Base-by-base conservation (phyloP, 2,329 filamentous ascomycete species). In the Monilinia fructigena region DNA sequence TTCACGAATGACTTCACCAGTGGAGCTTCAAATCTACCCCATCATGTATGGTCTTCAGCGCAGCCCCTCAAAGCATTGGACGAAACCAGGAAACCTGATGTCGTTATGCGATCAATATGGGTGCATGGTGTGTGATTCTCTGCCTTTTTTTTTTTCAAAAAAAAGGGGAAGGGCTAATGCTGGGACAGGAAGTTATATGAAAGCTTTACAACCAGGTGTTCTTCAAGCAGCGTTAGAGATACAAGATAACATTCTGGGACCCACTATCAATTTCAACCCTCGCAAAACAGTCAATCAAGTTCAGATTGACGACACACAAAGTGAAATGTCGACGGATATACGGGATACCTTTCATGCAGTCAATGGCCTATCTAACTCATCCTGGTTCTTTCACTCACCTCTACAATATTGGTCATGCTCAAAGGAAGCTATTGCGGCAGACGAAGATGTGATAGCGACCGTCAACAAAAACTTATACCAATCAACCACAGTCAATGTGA, bases 41-140 rank as follows among this genome's bases (percentile, higher is more conserved):
- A 89, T 74, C 89, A 93, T 83, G 90, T 91, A 71, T 94, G 91
- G 91, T 93, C 90, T 35, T 88, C 88, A 48, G 89, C 89, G 7
- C 85, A 86, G 68, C 85, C 88, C 38, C 80, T 90, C 64, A 78
- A 83, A 47, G 83, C 84, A 58, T 80, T 80, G 64, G 77, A 78
- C 5, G 74, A 78, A 35, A 79, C 81, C 55, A 78, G 81, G 18
- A 42, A 45, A 63, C 83, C 88, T 4, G 90, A 94, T 75, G 86
- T 94, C n/a, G 86, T 90, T 66, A 90, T 94, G 86, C 89, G 90
- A 71, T 91, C 91, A 66, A 84, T 92, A 66, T 94, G 91, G 91
- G 83, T 94, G 20, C 90, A 93, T 74, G 90, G 89, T 69, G 73
- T 38, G 72, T 52, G 40, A 38, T n/a, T 61, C 2, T 31, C 20